phyloP scores from a whole-genome alignment of 148 eudicot genomes.

The Chenopodium formosanum region DNA sequence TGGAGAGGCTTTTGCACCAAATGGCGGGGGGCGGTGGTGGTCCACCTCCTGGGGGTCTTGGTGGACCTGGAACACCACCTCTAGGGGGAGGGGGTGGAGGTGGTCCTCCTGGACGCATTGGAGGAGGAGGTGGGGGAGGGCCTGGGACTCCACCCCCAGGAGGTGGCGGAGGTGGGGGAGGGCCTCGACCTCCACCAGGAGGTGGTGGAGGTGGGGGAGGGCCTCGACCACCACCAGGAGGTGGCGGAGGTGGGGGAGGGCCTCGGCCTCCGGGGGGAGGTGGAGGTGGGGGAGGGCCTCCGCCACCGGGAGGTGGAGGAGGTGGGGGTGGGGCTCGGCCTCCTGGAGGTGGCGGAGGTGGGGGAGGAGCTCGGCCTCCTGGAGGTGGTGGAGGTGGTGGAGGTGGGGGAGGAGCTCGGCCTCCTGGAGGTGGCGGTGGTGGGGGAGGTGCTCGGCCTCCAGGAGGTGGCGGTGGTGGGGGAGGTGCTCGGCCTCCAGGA shows the following conservation, averaged over 20 bases:
- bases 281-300: conserved; percentile 54
- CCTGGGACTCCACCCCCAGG: conserved; percentile 58
- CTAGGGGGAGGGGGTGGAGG: conserved; percentile 78
- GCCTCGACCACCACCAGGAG: conserved; percentile 57
- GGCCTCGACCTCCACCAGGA: conserved; percentile 33
- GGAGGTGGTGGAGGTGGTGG: conserved; percentile 43
- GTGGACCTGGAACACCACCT: conserved; percentile 44
- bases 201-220: conserved; percentile 77
- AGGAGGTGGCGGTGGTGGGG: conserved; percentile 26
- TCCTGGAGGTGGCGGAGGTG: conserved; percentile 28
- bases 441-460: conserved; percentile 15
- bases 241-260: conserved; percentile 66
- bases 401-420: conserved; percentile 26
- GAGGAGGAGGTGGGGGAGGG: conserved; percentile 80
- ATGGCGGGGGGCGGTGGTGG: conserved; percentile 77
- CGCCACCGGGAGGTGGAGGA: conserved; percentile 42
- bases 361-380: conserved; percentile 20
- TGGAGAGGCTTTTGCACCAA: conserved; percentile 49
- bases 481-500: conserved; percentile 15
- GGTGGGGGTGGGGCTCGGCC: conserved; percentile 41
- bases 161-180: conserved; percentile 55
- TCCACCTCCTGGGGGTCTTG: conserved; percentile 63
- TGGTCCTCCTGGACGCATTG: conserved; percentile 41
- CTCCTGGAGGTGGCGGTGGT: conserved; percentile 22
- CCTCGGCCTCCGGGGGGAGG: conserved; percentile 55